Percentiles rank a stretch among this genome's conserved stretches.
phyloP scores from a whole-genome alignment of 2,329 filamentous ascomycete species.

The Cercospora beticola region DNA sequence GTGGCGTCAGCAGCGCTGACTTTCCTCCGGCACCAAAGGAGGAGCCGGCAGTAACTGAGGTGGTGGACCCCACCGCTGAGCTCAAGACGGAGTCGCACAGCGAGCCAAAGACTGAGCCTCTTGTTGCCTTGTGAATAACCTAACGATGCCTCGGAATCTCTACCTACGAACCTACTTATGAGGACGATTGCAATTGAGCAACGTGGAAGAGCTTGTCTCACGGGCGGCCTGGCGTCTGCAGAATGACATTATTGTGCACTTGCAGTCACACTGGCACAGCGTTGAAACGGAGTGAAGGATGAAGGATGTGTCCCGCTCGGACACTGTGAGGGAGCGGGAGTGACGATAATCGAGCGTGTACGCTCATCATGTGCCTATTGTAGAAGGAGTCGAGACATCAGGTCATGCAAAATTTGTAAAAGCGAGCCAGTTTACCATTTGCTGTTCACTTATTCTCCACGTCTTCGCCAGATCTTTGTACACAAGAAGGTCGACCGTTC shows the following conservation, averaged over 20 bases:
- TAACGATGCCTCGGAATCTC: conserved; percentile 8
- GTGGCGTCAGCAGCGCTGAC: conserved; percentile 21
- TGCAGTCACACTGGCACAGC: conserved; percentile 5
- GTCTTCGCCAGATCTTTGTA: neutral
- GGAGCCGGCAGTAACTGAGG: conserved; percentile 24
- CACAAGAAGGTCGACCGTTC: neutral
- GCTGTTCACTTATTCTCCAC: neutral
- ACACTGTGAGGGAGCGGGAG: neutral
- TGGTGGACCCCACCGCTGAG: conserved; percentile 18
- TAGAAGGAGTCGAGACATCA: conserved; percentile 7
- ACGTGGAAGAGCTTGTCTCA: neutral
- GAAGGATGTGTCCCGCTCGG: neutral
- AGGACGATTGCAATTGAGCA: neutral
- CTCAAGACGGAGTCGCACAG: conserved; percentile 11
- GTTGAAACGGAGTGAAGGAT: neutral
- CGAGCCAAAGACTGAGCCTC: conserved; percentile 6
- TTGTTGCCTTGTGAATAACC: conserved; percentile 1
- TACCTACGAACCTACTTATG: neutral
- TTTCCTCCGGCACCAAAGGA: conserved; percentile 29
- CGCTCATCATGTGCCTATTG: conserved; percentile 7
- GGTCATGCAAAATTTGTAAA: conserved; percentile 5
- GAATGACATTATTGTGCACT: conserved; percentile 4
- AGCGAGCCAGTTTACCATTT: neutral
- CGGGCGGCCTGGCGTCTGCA: neutral
- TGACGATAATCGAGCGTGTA: neutral